phyloP scores from a whole-genome alignment of 371 early-diverging fungal genomes.

The Entomophthora muscae region DNA sequence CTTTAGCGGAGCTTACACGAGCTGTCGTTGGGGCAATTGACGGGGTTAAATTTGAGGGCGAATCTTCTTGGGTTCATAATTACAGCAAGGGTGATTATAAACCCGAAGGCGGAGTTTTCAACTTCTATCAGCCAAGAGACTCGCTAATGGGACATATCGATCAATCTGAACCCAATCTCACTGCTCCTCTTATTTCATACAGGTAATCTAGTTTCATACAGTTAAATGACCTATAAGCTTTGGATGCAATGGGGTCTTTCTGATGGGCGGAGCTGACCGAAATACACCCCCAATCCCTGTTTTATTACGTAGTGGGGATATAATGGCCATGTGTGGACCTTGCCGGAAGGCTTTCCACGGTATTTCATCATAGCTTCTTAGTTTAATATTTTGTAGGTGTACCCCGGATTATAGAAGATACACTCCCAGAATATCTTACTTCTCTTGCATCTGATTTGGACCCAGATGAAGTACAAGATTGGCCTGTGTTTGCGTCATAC shows the following conservation, averaged over 20 bases:
- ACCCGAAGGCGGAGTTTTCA: slow-evolving; percentile 87
- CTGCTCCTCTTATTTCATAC: slow-evolving; percentile 71
- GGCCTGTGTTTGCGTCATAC: slow-evolving; percentile 33
- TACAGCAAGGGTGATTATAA: slow-evolving; percentile 32
- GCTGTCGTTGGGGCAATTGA: slow-evolving; percentile 34
- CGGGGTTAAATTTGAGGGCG: slow-evolving; percentile 18
- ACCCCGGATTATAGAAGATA: slow-evolving; percentile 45
- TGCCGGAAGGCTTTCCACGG: slow-evolving; percentile 60
- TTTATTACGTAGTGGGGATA: slow-evolving; percentile 58
- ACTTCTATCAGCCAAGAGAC: slow-evolving; percentile 76
- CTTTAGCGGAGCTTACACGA: slow-evolving; percentile 29
- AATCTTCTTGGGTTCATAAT: slow-evolving; percentile 19
- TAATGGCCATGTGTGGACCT: slow-evolving; percentile 64
- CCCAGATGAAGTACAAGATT: slow-evolving; percentile 21
- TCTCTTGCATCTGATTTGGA: slow-evolving; percentile 7
- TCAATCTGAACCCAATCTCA: slow-evolving; percentile 72
- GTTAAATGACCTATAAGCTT: slow-evolving; percentile 20
- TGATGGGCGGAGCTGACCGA: slow-evolving; percentile 50
- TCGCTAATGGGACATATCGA: slow-evolving; percentile 89
- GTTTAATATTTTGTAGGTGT: slow-evolving; percentile 25
- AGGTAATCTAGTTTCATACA: slow-evolving; percentile 22
- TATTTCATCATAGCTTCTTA: slow-evolving; percentile 11
- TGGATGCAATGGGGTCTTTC: slow-evolving; percentile 61
- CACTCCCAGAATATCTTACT: slow-evolving; percentile 35
- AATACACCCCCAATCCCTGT: slow-evolving; percentile 45